phyloP scores from a whole-genome alignment of 2,329 filamentous ascomycete species.

The Dactylonectria macrodidyma region DNA sequence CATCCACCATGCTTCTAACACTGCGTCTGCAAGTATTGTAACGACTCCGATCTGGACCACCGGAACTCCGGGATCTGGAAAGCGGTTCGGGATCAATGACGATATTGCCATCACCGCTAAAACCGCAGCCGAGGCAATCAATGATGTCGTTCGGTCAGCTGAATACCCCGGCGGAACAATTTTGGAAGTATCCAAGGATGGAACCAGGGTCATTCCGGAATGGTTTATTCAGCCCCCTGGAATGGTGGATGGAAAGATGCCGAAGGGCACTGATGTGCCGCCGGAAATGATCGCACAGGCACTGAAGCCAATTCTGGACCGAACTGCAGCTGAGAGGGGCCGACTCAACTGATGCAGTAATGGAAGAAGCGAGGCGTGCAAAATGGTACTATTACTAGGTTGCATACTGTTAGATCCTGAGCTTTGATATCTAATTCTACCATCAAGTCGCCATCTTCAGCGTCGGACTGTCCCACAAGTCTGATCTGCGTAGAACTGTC shows the following conservation, averaged over 20 bases:
- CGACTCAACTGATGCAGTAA: neutral
- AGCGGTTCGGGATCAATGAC: conserved; percentile 8
- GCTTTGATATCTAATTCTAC: neutral
- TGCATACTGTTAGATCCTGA: neutral
- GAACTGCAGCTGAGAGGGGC: conserved; percentile 10
- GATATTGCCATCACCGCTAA: conserved; percentile 5
- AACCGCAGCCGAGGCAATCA: conserved; percentile 1
- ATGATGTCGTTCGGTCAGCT: neutral
- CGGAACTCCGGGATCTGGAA: conserved; percentile 14
- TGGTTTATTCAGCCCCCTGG: conserved; percentile 16
- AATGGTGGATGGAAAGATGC: conserved; percentile 14
- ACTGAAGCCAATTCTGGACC: conserved; percentile 9
- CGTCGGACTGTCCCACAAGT: neutral
- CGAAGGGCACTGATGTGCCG: conserved; percentile 12
- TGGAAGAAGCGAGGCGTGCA: neutral
- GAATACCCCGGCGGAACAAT: conserved; percentile 17
- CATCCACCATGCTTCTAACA: neutral
- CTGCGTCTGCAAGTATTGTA: neutral
- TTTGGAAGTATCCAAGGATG: conserved; percentile 11
- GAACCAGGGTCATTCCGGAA: conserved; percentile 16
- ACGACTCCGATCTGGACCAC: conserved; percentile 18
- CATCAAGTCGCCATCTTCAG: neutral
- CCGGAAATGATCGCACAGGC: conserved; percentile 7
- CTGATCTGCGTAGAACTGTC: neutral
- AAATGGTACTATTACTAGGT: neutral